A percentile compares a stretch with the other conserved stretches of the same genome.
These are phyloP conservation scores for Lichtheimia hyalospora DNA, from an alignment of 371 early-diverging fungal genomes.

Conservation along the genomic window DNA sequence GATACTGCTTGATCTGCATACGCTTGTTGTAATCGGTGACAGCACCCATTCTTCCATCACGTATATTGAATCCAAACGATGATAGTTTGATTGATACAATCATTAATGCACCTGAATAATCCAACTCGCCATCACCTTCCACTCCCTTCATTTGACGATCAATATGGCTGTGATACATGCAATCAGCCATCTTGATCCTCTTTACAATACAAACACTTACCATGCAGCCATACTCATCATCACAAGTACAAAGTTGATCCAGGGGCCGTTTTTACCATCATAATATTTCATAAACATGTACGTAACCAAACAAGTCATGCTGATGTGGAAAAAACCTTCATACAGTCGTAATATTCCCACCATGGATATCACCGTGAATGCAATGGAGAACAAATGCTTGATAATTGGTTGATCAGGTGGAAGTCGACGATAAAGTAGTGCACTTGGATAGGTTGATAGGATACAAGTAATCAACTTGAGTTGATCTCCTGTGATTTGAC, in stretches of 20 bases:
- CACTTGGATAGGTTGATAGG: constrained; percentile 55
- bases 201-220: constrained; percentile 35
- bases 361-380: constrained; percentile 60
- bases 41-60: constrained; percentile 12
- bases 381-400: constrained; percentile 77
- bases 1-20: constrained; percentile 61
- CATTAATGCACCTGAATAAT: constrained; percentile 92
- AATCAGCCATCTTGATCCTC: neutral
- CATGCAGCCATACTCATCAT: constrained; percentile 79
- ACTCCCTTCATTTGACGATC: constrained; percentile 54
- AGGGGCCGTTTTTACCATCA: constrained; percentile 55
- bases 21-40: constrained; percentile 58
- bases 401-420: constrained; percentile 41
- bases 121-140: constrained; percentile 58
- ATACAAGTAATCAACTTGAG: constrained; percentile 57
- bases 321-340: constrained; percentile 67
- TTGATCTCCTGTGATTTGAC: constrained; percentile 45
- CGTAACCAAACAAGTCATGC: constrained; percentile 52
- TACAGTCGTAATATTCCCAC: constrained; percentile 57
- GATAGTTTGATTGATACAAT: constrained; percentile 86
- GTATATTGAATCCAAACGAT: constrained; percentile 82
- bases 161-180: constrained; percentile 53
- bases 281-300: constrained; percentile 55
- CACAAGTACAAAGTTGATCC: constrained; percentile 66
- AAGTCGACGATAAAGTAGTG: constrained; percentile 53